Conservation (phyloP, 257 asterid species). For the Perilla frutescens region DNA sequence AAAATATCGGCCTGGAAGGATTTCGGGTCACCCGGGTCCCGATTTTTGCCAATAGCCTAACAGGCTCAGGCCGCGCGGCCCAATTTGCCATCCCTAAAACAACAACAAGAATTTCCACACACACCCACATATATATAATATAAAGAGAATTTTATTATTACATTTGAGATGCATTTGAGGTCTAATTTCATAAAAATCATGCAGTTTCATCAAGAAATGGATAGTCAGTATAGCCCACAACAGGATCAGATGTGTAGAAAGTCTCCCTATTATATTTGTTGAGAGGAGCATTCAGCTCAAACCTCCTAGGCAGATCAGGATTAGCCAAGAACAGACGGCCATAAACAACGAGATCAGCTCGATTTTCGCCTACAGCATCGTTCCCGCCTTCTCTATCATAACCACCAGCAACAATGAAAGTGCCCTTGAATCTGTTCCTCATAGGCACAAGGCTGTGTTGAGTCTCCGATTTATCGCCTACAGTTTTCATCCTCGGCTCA, state of each 20-base stretch:
- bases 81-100: no score
- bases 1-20: no score
- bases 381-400: constrained; percentile 62
- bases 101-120: no score
- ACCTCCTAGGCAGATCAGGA: constrained; percentile 67
- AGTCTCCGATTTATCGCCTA: constrained; percentile 33
- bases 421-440: constrained; percentile 62
- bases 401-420: constrained; percentile 74
- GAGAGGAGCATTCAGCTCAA: constrained; percentile 58
- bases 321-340: constrained; percentile 70
- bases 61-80: no score
- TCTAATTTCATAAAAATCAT: constrained; percentile 22
- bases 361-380: constrained; percentile 54
- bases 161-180: no score
- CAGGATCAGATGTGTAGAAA: constrained; percentile 57
- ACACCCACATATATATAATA: no score
- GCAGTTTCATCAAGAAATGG: constrained; percentile 59
- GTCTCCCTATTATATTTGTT: constrained; percentile 58
- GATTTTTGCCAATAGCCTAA: no score
- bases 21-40: no score
- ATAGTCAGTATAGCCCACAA: constrained; percentile 74
- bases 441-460: constrained; percentile 49
- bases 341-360: constrained; percentile 61
- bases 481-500: constrained; percentile 57
- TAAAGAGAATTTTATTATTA: no score